Evolutionary conservation across 176 grass and related monocot genomes (phyloP), one percentile per base, ranked within the genome.

Genomic region (Puccinellia tenuiflora): DNA sequence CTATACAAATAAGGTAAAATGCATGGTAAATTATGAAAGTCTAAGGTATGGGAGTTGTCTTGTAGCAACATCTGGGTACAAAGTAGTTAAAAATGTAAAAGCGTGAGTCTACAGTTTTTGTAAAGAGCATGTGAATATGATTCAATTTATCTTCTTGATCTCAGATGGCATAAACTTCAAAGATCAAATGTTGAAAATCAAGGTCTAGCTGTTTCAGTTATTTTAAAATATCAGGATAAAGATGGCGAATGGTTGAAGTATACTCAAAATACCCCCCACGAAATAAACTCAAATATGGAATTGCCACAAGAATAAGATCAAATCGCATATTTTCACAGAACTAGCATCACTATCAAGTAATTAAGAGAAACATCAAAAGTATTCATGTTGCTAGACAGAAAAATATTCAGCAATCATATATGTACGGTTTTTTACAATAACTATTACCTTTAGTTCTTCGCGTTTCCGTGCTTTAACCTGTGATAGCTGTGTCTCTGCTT

Each of bases 391-490:
- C 40, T 74, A 38, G 18, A 17, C 48, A 56, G 34, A 81, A 76
- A 68, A 45, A 57, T 68, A 34, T 26, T 79, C 46, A 43, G 8
- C 8, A 48, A 26, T 77, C 55, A 55, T n/a, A 67, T 53, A 75
- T 31, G 31, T 6, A 71, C 64, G 65, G 2, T 35, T 24, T 68
- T 46, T 76, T 85, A 66, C 8, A 20, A 25, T 30, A 74, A 78
- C 52, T 83, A 64, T 65, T 85, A 91, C 96, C 93, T 99, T 98
- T 22, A 96, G 46, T 81, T 96, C 96, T 64, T 98, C 96, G 5
- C 86, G 89, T 56, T 96, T 94, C 68, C 78, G 70, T 85, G 85
- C 77, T 86, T 96, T 99, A 77, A 96, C 73, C 83, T 89, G 88
- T 7, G 85, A 74, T 9, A 99, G 81, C 84, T 99, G 96, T 70